Conservation (phyloP, 2,329 filamentous ascomycete genomes). For the Alternaria triticimaculans region DNA sequence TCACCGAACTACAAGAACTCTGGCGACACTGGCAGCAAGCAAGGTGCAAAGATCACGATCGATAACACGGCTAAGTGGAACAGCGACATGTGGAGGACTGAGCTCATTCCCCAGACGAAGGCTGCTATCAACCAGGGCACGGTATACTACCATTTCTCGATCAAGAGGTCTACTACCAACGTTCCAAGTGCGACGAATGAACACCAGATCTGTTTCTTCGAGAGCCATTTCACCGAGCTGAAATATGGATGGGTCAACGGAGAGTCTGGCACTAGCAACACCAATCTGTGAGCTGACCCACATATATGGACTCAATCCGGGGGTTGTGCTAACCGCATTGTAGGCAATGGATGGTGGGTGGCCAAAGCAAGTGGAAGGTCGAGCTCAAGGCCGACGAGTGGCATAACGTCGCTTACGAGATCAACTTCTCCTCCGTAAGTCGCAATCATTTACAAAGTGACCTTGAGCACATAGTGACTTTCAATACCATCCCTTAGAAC, state of each 20-base stretch:
- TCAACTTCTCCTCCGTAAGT: slow-evolving; percentile 64
- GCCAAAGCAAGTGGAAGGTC: slow-evolving; percentile 67
- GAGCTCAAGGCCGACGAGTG: slow-evolving; percentile 68
- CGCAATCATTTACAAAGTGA: not conserved
- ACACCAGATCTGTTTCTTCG: slow-evolving; percentile 71
- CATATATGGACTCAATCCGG: no score
- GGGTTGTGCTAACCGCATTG: not conserved
- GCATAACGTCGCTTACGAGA: slow-evolving; percentile 79
- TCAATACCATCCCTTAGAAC: slow-evolving; percentile 18
- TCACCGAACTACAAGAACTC: slow-evolving; percentile 69
- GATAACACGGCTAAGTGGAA: slow-evolving; percentile 72
- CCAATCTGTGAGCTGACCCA: slow-evolving; percentile 52
- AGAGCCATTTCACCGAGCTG: slow-evolving; percentile 76
- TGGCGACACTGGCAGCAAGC: slow-evolving; percentile 64
- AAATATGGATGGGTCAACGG: slow-evolving; percentile 69
- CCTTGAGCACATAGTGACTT: no score
- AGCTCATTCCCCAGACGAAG: slow-evolving; percentile 74
- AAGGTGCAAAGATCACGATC: slow-evolving; percentile 74
- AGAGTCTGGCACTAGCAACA: slow-evolving; percentile 57
- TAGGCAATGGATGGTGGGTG: slow-evolving; percentile 67
- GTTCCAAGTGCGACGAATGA: slow-evolving; percentile 67
- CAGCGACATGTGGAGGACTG: slow-evolving; percentile 75
- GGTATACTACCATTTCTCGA: slow-evolving; percentile 75
- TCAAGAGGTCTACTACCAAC: slow-evolving; percentile 66
- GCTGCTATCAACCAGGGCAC: slow-evolving; percentile 70